These are phyloP conservation scores for Ophiocordyceps australis DNA, from an alignment of 2,329 filamentous ascomycete species.

Conservation along the genomic window DNA sequence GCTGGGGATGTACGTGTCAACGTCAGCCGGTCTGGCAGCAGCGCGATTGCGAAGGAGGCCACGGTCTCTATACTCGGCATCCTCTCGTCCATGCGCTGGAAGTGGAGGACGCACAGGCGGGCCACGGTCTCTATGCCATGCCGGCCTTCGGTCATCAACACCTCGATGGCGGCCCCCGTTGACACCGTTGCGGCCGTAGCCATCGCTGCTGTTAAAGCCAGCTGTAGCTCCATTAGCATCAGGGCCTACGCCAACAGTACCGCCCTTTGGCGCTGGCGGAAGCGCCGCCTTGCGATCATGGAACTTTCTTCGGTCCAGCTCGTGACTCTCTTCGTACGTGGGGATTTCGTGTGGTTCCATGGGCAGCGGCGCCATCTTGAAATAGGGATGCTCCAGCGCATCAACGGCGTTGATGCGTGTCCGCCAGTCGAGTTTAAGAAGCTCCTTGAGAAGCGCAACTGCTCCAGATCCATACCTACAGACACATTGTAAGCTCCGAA, in stretches of 20 bases:
- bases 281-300: slow-evolving; percentile 69
- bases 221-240: slow-evolving; percentile 26
- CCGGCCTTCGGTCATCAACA: slow-evolving; percentile 28
- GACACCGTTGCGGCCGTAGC: slow-evolving; percentile 28
- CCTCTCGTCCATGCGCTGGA: slow-evolving; percentile 22
- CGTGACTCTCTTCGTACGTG: slow-evolving; percentile 83
- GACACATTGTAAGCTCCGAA: too few relatives aligned
- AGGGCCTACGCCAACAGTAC: slow-evolving; percentile 64
- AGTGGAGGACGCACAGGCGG: slow-evolving; percentile 26
- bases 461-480: slow-evolving; percentile 51
- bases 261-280: slow-evolving; percentile 81
- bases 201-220: slow-evolving; percentile 31
- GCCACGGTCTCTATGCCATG: slow-evolving; percentile 35
- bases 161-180: slow-evolving; percentile 26
- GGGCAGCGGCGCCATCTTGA: slow-evolving; percentile 61
- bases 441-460: slow-evolving; percentile 61
- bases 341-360: slow-evolving; percentile 77
- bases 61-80: slow-evolving; percentile 21
- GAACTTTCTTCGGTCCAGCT: slow-evolving; percentile 84
- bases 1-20: slow-evolving; percentile 32
- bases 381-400: slow-evolving; percentile 83
- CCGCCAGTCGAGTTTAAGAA: slow-evolving; percentile 79
- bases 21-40: slow-evolving; percentile 15
- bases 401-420: slow-evolving; percentile 85
- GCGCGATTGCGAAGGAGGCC: slow-evolving; percentile 14